A percentile compares a stretch with the other conserved stretches of the same genome.
These are phyloP conservation scores for Lachnum nothofagi DNA, from an alignment of 2,329 filamentous ascomycete species.

Conservation along the genomic window DNA sequence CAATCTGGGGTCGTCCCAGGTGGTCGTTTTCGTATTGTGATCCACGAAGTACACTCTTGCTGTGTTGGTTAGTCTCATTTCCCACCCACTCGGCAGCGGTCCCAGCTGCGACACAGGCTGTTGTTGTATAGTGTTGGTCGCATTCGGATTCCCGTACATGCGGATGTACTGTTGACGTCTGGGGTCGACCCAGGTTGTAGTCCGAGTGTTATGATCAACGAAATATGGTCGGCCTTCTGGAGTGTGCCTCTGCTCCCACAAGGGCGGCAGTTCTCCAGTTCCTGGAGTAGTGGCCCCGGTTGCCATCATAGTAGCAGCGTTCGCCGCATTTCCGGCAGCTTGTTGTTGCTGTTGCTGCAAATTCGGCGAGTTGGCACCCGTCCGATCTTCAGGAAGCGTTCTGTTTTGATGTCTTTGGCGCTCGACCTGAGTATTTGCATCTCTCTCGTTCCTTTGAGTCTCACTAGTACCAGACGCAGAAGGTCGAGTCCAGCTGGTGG, in stretches of 20 bases:
- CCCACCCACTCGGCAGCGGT: conserved; percentile 93
- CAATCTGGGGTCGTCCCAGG: conserved; percentile 94
- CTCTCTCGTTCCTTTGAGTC: conserved; percentile 72
- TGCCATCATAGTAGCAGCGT: conserved; percentile 79
- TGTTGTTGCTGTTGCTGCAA: conserved; percentile 51
- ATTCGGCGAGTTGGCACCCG: conserved; percentile 85
- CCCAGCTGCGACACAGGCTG: conserved; percentile 96
- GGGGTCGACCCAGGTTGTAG: conserved; percentile 97
- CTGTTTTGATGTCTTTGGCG: conserved; percentile 90
- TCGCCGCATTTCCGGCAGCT: conserved; percentile 36
- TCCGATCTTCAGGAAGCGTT: conserved; percentile 91
- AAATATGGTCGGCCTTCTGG: conserved; percentile 94
- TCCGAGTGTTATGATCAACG: conserved; percentile 96
- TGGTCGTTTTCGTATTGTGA: conserved; percentile 99
- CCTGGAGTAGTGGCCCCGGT: conserved; percentile 92
- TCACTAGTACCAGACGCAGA: conserved; percentile 71
- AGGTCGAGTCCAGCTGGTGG: conserved; percentile 93
- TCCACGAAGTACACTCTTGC: conserved; percentile 98
- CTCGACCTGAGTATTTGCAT: conserved; percentile 88
- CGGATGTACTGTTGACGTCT: conserved; percentile 95
- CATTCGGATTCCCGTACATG: conserved; percentile 89
- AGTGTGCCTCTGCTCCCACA: conserved; percentile 95
- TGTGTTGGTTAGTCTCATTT: conserved; percentile 98
- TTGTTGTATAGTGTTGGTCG: conserved; percentile 85
- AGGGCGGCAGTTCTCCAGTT: conserved; percentile 86